Conservation (phyloP, 345 rosid species). For the Corchorus capsularis region DNA sequence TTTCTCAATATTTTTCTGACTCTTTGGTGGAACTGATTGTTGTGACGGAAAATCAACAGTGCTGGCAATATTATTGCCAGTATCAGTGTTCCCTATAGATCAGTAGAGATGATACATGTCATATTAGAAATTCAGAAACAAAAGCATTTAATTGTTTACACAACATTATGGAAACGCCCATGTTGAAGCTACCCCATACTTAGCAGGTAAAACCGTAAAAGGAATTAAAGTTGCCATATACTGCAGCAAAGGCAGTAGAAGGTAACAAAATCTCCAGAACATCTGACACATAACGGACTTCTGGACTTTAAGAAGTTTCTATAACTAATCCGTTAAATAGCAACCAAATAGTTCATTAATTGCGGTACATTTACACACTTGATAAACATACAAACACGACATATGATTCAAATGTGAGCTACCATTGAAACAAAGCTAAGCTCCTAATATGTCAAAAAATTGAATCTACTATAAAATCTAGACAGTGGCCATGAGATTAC, state of each 20-base stretch:
- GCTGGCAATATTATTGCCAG: constrained; percentile 30
- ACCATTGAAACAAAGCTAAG: not conserved
- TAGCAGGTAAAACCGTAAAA: not conserved
- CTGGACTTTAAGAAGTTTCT: not conserved
- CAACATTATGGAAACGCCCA: not conserved
- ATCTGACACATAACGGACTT: not conserved
- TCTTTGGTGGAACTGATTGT: constrained; percentile 37
- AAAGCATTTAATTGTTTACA: not conserved
- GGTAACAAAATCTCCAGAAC: not conserved
- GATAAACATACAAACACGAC: not conserved
- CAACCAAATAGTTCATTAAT: constrained; percentile 8
- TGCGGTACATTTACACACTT: not conserved
- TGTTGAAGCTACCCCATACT: not conserved
- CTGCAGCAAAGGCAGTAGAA: not conserved
- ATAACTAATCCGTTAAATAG: not conserved
- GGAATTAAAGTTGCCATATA: not conserved
- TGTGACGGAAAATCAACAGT: constrained; percentile 28
- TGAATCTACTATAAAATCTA: not conserved
- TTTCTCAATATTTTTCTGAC: constrained; percentile 42
- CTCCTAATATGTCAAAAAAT: not conserved
- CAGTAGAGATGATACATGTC: not conserved
- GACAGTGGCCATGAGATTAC: not conserved
- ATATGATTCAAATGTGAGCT: not conserved
- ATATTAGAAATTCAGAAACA: not conserved
- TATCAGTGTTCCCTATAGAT: constrained; percentile 45